Evolutionary conservation across 768 basidiomycete species (phyloP).

Genomic region (Psilocybe tampanensis): DNA sequence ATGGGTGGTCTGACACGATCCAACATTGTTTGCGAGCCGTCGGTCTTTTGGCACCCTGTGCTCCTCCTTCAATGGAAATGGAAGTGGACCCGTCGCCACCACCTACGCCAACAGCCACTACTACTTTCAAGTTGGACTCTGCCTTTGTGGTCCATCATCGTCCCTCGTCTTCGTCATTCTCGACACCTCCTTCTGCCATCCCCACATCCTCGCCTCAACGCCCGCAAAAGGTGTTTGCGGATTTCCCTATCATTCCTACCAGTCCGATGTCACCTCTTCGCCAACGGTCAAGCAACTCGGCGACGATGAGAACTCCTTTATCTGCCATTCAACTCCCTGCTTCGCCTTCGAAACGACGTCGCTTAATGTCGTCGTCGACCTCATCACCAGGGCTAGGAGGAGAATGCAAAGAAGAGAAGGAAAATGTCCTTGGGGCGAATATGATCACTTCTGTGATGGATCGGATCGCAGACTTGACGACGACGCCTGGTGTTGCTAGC

Average conservation of each 20-base stretch:
- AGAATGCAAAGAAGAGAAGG: slow-evolving; percentile 58
- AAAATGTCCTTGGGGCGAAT: slow-evolving; percentile 41
- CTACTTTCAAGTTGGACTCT: slow-evolving; percentile 15
- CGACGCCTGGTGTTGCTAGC: no score
- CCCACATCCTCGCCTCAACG: slow-evolving; percentile 28
- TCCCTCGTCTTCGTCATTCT: slow-evolving; percentile 20
- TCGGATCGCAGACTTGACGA: slow-evolving; percentile 34
- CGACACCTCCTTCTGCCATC: slow-evolving; percentile 22
- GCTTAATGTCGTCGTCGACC: slow-evolving; percentile 13
- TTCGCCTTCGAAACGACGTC: slow-evolving; percentile 35
- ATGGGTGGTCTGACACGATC: slow-evolving; percentile 55
- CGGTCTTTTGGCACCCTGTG: slow-evolving; percentile 14
- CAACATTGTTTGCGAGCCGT: slow-evolving; percentile 22
- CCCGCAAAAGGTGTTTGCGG: slow-evolving; percentile 26
- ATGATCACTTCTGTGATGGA: slow-evolving; percentile 43
- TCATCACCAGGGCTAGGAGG: slow-evolving; percentile 19
- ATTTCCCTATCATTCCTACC: slow-evolving; percentile 23
- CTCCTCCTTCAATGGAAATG: background rate
- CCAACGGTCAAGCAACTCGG: slow-evolving; percentile 10
- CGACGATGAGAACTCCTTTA: slow-evolving; percentile 19
- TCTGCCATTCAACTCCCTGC: slow-evolving; percentile 19
- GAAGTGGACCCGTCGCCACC: background rate
- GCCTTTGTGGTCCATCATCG: slow-evolving; percentile 10
- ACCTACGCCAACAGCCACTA: no score
- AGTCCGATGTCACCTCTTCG: slow-evolving; percentile 29